phyloP scores from a whole-genome alignment of 2,329 filamentous ascomycete species.

The Cercospora beticola region DNA sequence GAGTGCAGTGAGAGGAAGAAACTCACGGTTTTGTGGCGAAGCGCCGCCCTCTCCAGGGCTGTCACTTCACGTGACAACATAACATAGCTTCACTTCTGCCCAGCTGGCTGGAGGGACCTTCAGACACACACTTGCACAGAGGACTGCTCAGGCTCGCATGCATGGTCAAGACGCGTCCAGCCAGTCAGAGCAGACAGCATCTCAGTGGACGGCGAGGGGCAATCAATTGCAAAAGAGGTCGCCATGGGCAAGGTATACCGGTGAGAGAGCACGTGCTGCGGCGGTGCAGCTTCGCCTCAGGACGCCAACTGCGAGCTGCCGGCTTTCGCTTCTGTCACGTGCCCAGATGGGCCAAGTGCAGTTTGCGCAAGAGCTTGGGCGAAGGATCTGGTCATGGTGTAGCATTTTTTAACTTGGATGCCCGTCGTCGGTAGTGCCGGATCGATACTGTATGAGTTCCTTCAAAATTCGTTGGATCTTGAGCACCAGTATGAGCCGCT shows the following conservation, averaged over 20 bases:
- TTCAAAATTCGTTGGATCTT: background rate
- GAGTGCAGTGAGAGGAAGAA: background rate
- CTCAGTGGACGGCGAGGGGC: background rate
- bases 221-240: constrained; percentile 1
- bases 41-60: background rate
- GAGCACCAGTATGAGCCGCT: background rate
- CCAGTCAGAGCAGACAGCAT: background rate
- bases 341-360: background rate
- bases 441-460: background rate
- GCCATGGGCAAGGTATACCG: constrained; percentile 5
- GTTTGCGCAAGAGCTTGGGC: background rate
- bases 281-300: constrained; percentile 8
- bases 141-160: background rate
- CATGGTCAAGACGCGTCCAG: background rate
- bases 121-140: background rate
- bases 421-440: background rate
- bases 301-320: constrained; percentile 6
- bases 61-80: background rate
- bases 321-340: constrained; percentile 8
- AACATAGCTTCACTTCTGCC: background rate
- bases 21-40: constrained; percentile 3
- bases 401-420: background rate
- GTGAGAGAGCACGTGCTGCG: constrained; percentile 8
- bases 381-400: background rate
- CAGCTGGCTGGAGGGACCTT: background rate